Evolutionary conservation across 768 basidiomycete species (phyloP).

Genomic region (Bullera alba): DNA sequence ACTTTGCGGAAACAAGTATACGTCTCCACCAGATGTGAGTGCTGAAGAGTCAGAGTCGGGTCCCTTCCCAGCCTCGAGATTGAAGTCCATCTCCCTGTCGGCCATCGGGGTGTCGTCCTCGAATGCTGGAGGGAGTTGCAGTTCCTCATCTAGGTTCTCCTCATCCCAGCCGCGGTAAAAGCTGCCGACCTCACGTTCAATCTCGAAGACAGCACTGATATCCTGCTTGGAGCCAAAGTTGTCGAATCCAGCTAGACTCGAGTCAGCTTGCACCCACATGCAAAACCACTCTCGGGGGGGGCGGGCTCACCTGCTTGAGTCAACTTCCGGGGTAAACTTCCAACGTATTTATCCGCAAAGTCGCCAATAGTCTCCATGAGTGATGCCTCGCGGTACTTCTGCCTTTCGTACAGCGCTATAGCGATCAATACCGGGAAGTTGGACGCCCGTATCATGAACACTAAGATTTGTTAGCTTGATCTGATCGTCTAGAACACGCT

Average conservation of each 20-base stretch:
- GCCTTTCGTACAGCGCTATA: constrained; percentile 80
- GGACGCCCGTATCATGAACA: constrained; percentile 48
- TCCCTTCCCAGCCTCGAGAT: too few relatives aligned
- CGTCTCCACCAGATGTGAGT: too few relatives aligned
- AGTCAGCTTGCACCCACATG: not conserved
- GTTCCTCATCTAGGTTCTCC: constrained; percentile 32
- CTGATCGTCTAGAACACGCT: not conserved
- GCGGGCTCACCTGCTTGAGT: constrained; percentile 46
- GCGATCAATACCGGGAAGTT: constrained; percentile 74
- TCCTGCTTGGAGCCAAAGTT: constrained; percentile 37
- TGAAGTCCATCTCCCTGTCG: too few relatives aligned
- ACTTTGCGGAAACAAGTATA: too few relatives aligned
- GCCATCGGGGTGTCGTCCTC: constrained; percentile 22
- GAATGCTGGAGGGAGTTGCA: constrained; percentile 15
- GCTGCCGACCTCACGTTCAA: constrained; percentile 43
- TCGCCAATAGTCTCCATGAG: constrained; percentile 68
- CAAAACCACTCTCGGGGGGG: too few relatives aligned
- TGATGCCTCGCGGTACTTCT: constrained; percentile 62
- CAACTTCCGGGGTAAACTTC: constrained; percentile 66
- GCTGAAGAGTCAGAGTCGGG: too few relatives aligned
- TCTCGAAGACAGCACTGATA: constrained; percentile 41
- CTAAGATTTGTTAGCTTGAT: constrained; percentile 10
- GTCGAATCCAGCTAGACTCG: constrained; percentile 31
- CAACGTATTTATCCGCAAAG: constrained; percentile 62
- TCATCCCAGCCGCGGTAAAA: constrained; percentile 44